Conservation (phyloP, 805 yeast species). For the Pichia occidentalis region DNA sequence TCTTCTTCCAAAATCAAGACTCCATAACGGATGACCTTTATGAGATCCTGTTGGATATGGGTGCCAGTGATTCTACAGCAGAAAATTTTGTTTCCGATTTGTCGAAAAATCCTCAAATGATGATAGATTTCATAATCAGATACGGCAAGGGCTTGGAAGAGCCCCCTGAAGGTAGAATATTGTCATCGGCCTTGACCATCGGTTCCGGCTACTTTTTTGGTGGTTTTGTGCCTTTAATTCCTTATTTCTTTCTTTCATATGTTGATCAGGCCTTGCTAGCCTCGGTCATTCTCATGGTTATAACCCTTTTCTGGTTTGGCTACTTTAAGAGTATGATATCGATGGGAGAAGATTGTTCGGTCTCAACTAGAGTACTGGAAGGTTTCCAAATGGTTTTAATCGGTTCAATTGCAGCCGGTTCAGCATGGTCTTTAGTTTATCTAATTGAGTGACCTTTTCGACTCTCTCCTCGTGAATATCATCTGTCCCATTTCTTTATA, state of each 20-base stretch:
- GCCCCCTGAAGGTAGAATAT: constrained; percentile 88
- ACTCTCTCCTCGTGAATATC: no score
- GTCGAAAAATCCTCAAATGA: constrained; percentile 66
- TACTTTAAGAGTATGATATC: constrained; percentile 78
- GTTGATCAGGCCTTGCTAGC: constrained; percentile 73
- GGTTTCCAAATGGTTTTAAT: constrained; percentile 90
- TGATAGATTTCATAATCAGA: constrained; percentile 81
- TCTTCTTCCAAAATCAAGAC: constrained; percentile 59
- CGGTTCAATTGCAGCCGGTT: constrained; percentile 96
- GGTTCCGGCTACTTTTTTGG: constrained; percentile 87
- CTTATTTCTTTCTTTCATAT: constrained; percentile 75
- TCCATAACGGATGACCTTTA: constrained; percentile 69
- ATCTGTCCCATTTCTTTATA: no score
- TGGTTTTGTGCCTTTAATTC: constrained; percentile 85
- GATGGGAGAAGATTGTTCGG: constrained; percentile 71
- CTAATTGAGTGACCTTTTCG: no score
- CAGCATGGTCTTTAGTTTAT: constrained; percentile 90
- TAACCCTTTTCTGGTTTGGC: constrained; percentile 85
- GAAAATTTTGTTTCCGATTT: constrained; percentile 69
- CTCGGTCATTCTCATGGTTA: constrained; percentile 73
- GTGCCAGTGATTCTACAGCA: constrained; percentile 66
- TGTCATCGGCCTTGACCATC: constrained; percentile 82
- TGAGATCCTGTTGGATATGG: constrained; percentile 72
- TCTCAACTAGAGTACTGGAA: constrained; percentile 54
- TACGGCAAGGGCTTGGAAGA: constrained; percentile 91